phyloP scores from a whole-genome alignment of 1,284 basidiomycete genomes.

The Ganoderma lingzhi region DNA sequence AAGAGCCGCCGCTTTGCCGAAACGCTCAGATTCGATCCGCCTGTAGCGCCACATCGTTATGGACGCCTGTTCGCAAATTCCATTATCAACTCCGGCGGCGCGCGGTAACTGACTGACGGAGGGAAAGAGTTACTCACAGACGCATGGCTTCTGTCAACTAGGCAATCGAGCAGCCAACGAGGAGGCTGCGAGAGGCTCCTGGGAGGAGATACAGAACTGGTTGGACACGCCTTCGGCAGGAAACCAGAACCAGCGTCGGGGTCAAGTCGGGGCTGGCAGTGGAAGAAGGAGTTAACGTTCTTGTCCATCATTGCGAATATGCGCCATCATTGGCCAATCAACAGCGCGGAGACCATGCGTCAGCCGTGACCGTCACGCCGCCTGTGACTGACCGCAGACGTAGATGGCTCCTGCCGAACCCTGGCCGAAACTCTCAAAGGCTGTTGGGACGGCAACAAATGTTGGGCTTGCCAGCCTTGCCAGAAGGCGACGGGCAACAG shows the following conservation, averaged over 20 bases:
- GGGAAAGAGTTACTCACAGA: too few relatives aligned
- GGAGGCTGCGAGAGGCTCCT: neutral
- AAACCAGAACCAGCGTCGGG: neutral
- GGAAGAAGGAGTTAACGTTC: neutral
- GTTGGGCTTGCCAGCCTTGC: neutral
- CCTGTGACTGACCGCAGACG: conserved; percentile 8
- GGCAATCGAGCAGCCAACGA: neutral
- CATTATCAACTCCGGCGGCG: neutral
- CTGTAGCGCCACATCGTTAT: conserved; percentile 8
- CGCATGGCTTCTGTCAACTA: neutral
- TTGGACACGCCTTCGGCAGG: neutral
- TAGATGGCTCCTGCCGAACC: neutral
- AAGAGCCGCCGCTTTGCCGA: neutral
- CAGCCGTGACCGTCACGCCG: neutral
- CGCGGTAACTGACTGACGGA: neutral
- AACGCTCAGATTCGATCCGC: neutral
- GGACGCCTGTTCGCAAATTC: neutral
- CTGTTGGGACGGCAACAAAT: conserved; percentile 6
- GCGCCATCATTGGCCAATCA: neutral
- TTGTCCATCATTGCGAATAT: neutral
- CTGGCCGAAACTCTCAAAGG: neutral
- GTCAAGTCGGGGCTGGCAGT: too few relatives aligned
- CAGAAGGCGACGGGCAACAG: neutral
- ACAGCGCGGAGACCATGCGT: neutral
- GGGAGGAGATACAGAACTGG: neutral